Percentiles rank a stretch among this genome's conserved stretches.
Conservation (phyloP, 345 rosid genomes). For the Populus deltoides region DNA sequence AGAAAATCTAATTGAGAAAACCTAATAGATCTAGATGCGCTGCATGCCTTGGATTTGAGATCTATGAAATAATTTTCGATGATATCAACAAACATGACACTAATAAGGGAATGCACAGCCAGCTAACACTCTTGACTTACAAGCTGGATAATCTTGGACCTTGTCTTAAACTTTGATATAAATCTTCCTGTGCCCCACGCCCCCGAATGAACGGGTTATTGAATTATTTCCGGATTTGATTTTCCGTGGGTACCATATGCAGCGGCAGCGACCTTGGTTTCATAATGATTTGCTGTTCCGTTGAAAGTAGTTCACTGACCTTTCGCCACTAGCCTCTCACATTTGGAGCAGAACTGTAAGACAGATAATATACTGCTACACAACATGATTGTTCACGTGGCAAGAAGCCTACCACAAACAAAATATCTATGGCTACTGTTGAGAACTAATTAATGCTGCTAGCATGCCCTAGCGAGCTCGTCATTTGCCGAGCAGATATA, state of each 20-base stretch:
- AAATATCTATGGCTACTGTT: neutral
- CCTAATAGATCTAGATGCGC: neutral
- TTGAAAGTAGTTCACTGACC: neutral
- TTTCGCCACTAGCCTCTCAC: neutral
- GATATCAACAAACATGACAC: neutral
- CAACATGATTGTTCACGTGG: conserved; percentile 1
- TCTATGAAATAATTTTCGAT: neutral
- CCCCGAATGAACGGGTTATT: neutral
- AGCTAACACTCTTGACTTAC: neutral
- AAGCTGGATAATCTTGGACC: conserved; percentile 5
- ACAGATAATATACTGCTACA: neutral
- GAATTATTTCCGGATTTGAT: conserved; percentile 28
- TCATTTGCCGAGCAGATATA: conserved; percentile 1
- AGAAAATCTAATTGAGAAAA: neutral
- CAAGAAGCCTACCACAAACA: neutral
- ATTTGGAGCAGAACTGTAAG: neutral
- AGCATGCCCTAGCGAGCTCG: neutral
- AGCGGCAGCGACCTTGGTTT: neutral
- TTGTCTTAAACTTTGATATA: neutral
- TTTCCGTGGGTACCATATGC: conserved; percentile 21
- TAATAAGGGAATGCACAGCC: neutral
- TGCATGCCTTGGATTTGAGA: neutral
- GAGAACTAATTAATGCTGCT: neutral
- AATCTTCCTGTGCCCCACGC: conserved; percentile 7
- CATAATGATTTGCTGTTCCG: neutral